phyloP scores from a whole-genome alignment of 2,329 filamentous ascomycete species.

The Alternaria infectoria region DNA sequence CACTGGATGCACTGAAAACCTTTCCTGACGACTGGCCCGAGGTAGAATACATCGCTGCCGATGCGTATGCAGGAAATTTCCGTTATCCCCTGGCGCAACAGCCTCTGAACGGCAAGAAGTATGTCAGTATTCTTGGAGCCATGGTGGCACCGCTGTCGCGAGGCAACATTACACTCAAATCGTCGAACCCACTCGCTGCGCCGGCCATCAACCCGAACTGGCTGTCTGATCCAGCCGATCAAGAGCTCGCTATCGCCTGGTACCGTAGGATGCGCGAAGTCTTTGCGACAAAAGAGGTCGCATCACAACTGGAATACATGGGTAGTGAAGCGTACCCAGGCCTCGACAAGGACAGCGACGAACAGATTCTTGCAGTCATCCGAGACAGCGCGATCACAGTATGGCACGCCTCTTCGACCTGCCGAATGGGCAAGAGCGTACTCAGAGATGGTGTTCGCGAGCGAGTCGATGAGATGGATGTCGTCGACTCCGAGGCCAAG shows the following conservation, averaged over 20 bases:
- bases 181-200: not conserved
- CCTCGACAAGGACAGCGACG: not conserved
- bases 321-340: not conserved
- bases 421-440: constrained; percentile 31
- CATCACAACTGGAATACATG: not conserved
- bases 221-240: not conserved
- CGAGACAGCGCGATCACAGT: constrained; percentile 15
- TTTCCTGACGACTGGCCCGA: constrained; percentile 8
- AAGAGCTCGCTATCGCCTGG: not conserved
- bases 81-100: not conserved
- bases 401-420: constrained; percentile 29
- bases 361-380: constrained; percentile 41
- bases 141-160: not conserved
- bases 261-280: not conserved
- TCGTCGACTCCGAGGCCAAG: constrained; percentile 42
- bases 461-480: constrained; percentile 33
- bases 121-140: not conserved
- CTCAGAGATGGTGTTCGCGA: not conserved
- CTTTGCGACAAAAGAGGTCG: not conserved
- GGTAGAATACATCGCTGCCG: constrained; percentile 4
- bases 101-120: not conserved
- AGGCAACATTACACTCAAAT: not conserved
- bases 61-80: not conserved
- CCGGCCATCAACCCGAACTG: not conserved
- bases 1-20: not conserved